phyloP scores from a whole-genome alignment of 352 stramenopile species.

The Thalassiosira livingstoniorum region DNA sequence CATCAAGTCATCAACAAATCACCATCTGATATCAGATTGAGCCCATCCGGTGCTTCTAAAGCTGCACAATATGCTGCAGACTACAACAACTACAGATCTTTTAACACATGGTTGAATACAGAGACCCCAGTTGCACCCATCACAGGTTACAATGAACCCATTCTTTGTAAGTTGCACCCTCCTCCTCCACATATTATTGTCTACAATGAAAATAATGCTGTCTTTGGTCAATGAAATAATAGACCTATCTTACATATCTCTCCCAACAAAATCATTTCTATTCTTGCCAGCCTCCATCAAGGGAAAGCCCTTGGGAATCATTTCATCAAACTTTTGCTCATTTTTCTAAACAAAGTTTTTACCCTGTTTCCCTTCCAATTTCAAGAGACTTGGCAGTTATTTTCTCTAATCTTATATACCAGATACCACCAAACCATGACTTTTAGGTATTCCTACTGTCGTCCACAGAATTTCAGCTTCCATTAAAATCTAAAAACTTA shows the following conservation, averaged over 20 bases:
- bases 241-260: neutral
- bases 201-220: neutral
- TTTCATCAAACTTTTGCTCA: neutral
- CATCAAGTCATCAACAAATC: neutral
- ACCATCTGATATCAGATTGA: neutral
- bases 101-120: no score
- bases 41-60: neutral
- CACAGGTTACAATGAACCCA: neutral
- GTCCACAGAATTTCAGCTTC: no score
- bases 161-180: neutral
- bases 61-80: neutral
- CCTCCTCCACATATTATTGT: neutral
- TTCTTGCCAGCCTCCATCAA: neutral
- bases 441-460: no score
- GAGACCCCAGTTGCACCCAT: no score
- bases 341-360: neutral
- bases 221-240: neutral
- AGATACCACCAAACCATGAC: no score
- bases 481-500: no score
- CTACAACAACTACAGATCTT: neutral
- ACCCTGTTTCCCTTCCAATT: neutral
- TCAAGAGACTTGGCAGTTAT: neutral
- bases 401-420: no score
- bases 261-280: neutral
- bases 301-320: neutral